These are phyloP conservation scores for Chaetomiaceae sp. DNA, from an alignment of 2,329 filamentous ascomycete genomes.

Conservation along the genomic window DNA sequence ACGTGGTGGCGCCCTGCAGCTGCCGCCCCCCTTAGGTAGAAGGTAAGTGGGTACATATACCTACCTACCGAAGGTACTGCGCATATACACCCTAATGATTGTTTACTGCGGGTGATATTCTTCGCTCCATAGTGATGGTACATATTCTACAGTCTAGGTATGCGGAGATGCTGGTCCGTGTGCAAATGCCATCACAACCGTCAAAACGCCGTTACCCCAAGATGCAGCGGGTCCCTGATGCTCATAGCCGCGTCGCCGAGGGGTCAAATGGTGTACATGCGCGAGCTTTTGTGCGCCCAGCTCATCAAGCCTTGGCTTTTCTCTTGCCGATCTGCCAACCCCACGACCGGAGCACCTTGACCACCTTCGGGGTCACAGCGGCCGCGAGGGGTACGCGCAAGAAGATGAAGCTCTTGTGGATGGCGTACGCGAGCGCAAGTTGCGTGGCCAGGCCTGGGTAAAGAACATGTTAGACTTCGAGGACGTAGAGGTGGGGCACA, in stretches of 20 bases:
- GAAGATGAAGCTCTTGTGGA: conserved; percentile 98
- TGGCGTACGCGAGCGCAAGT: conserved; percentile 86
- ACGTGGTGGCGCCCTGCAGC: no score
- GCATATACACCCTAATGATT: no score
- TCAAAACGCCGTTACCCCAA: conserved; percentile 8
- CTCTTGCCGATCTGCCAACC: conserved; percentile 90
- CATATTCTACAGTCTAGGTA: conserved; percentile 17
- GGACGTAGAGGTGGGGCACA: neutral
- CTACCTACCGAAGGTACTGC: no score
- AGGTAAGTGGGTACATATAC: no score
- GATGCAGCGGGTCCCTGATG: neutral
- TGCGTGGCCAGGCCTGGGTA: conserved; percentile 63
- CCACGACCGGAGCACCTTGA: conserved; percentile 78
- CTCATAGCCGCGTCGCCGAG: neutral
- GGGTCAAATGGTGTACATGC: neutral
- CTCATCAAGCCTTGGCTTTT: conserved; percentile 18
- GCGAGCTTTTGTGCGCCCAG: no score
- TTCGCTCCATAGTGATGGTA: conserved; percentile 11
- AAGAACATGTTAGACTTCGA: conserved; percentile 14
- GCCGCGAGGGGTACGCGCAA: conserved; percentile 88
- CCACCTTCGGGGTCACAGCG: conserved; percentile 88
- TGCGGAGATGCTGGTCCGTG: conserved; percentile 13
- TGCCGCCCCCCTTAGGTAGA: no score
- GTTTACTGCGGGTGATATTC: no score
- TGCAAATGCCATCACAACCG: conserved; percentile 6